A percentile compares a stretch with the other conserved stretches of the same genome.
These are phyloP conservation scores for Moesziomyces globuligerus DNA, from an alignment of 1,284 basidiomycete species.

Conservation along the genomic window DNA sequence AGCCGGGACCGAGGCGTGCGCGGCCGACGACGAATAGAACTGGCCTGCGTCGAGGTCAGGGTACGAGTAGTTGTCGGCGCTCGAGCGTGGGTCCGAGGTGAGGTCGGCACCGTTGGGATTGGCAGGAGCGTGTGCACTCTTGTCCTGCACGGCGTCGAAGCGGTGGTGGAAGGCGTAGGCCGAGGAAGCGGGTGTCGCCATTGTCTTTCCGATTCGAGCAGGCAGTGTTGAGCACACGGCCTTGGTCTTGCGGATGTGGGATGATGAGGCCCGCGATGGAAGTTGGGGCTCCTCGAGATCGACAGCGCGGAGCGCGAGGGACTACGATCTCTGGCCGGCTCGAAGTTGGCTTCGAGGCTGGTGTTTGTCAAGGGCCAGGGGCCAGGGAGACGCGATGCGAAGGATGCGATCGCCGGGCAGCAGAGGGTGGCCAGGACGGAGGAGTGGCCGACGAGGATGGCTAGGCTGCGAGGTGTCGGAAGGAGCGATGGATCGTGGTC, in stretches of 20 bases:
- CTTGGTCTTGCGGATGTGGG: neutral
- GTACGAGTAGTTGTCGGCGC: conserved; percentile 30
- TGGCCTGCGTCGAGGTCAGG: conserved; percentile 43
- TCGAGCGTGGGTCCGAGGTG: neutral
- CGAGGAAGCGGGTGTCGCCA: conserved; percentile 36
- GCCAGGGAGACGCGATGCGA: too few relatives aligned
- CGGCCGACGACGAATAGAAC: conserved; percentile 33
- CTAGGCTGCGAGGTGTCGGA: too few relatives aligned
- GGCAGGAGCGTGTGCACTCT: conserved; percentile 3
- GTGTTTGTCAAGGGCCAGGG: too few relatives aligned
- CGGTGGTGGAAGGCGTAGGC: conserved; percentile 42
- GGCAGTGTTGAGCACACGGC: neutral
- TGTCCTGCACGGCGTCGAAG: conserved; percentile 27
- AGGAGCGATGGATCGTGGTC: too few relatives aligned
- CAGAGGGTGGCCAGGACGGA: too few relatives aligned
- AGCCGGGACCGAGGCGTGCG: conserved; percentile 10
- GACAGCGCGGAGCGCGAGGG: too few relatives aligned
- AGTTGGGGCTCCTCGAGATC: conserved; percentile 1
- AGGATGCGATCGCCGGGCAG: too few relatives aligned
- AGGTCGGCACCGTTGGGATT: neutral
- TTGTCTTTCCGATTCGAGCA: conserved; percentile 3
- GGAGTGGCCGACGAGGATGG: too few relatives aligned
- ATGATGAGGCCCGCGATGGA: neutral
- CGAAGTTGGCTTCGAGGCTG: too few relatives aligned
- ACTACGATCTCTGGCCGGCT: too few relatives aligned